A percentile compares a stretch with the other conserved stretches of the same genome.
Evolutionary conservation across 805 yeast genomes (phyloP).

Genomic region (Schwanniomyces yamadae): DNA sequence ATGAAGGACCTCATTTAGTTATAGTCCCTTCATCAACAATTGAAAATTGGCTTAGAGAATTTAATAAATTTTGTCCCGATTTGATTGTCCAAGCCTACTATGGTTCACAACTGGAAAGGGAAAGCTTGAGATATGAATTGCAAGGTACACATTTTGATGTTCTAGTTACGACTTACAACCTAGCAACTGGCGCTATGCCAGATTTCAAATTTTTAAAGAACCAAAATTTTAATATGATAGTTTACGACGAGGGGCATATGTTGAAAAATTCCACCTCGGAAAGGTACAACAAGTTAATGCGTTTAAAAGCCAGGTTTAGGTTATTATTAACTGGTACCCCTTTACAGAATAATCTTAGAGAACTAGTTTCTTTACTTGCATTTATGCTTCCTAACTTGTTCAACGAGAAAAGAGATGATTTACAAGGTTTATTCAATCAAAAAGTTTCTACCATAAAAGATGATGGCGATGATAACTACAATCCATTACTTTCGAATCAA

Average conservation of each 20-base stretch:
- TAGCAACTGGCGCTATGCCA: constrained; percentile 82
- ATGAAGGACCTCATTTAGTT: constrained; percentile 79
- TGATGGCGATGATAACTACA: constrained; percentile 47
- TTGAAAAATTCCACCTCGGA: constrained; percentile 86
- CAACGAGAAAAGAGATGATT: constrained; percentile 75
- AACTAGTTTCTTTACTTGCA: constrained; percentile 83
- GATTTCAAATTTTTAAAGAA: constrained; percentile 78
- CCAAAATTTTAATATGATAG: constrained; percentile 79
- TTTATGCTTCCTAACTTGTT: constrained; percentile 87
- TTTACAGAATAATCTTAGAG: constrained; percentile 86
- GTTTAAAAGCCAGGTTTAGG: constrained; percentile 78
- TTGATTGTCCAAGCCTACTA: constrained; percentile 88
- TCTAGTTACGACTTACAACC: constrained; percentile 87
- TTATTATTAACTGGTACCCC: constrained; percentile 95
- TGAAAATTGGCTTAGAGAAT: constrained; percentile 97
- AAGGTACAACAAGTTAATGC: constrained; percentile 84
- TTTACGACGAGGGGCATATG: constrained; percentile 98
- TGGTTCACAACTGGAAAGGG: constrained; percentile 84
- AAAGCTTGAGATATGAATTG: constrained; percentile 73
- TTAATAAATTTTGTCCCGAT: constrained; percentile 81
- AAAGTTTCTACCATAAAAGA: constrained; percentile 67
- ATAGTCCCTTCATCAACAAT: constrained; percentile 96
- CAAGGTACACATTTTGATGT: constrained; percentile 70
- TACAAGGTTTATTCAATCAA: constrained; percentile 82
- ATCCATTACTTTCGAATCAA: constrained; percentile 84